Percentiles rank a stretch among this genome's conserved stretches.
Conservation (phyloP, 1,284 basidiomycete species). For the Ceratobasidium sp. region DNA sequence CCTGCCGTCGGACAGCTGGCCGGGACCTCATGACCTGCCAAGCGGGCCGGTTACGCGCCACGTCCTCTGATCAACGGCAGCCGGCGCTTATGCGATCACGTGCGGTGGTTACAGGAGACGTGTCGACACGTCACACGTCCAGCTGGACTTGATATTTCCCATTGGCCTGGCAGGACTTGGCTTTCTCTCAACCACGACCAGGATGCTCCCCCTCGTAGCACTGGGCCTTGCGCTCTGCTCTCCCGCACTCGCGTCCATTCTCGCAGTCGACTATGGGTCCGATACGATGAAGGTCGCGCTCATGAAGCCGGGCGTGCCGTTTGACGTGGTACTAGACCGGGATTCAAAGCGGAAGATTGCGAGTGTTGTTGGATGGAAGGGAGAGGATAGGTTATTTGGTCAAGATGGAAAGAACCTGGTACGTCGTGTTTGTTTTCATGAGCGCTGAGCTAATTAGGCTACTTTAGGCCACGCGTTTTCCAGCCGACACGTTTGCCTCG, state of each 20-base stretch:
- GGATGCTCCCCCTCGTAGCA: conserved; percentile 10
- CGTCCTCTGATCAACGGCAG: no score
- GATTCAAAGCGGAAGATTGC: conserved; percentile 98
- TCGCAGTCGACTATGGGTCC: conserved; percentile 96
- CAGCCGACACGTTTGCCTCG: conserved; percentile 86
- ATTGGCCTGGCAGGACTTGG: background rate
- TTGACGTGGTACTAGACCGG: conserved; percentile 95
- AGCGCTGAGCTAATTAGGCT: background rate
- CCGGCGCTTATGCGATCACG: conserved; percentile 35
- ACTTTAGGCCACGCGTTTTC: conserved; percentile 88
- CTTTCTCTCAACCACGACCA: background rate
- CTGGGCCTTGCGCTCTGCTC: conserved; percentile 23
- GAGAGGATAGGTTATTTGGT: conserved; percentile 87
- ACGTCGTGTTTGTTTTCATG: conserved; percentile 55
- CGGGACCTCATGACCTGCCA: no score
- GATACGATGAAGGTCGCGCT: conserved; percentile 97
- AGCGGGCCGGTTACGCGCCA: no score
- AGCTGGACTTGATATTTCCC: background rate
- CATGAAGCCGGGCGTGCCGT: conserved; percentile 95
- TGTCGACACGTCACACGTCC: conserved; percentile 40
- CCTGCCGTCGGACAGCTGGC: no score
- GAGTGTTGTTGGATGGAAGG: conserved; percentile 87
- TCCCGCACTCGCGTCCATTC: conserved; percentile 66
- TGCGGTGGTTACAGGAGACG: conserved; percentile 16
- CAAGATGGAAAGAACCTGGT: conserved; percentile 89